Conservation (phyloP, 164 flowering plant genomes). For the Echeveria elegans region DNA sequence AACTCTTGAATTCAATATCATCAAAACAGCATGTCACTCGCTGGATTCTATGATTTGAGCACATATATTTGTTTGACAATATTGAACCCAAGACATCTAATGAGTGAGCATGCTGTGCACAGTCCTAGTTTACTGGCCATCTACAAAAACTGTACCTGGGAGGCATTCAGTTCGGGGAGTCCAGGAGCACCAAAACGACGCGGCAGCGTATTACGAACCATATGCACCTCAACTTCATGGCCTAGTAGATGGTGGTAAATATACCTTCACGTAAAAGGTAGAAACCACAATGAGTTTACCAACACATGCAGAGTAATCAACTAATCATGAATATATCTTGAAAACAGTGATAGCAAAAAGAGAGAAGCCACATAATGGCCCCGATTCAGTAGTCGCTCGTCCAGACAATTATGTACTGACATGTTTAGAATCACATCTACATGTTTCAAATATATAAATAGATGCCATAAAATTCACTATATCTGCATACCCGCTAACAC, state of each 20-base stretch:
- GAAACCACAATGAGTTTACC: background rate
- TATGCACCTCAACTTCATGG: constrained; percentile 96
- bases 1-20: background rate
- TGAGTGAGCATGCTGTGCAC: background rate
- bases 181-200: constrained; percentile 99
- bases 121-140: background rate
- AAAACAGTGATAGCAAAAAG: background rate
- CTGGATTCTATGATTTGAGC: background rate
- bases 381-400: background rate
- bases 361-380: background rate
- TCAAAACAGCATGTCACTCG: background rate
- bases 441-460: background rate
- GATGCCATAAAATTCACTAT: background rate
- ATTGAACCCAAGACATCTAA: background rate
- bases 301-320: background rate
- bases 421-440: background rate
- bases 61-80: background rate
- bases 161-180: constrained; percentile 97
- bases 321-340: background rate
- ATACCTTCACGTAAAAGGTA: constrained; percentile 38
- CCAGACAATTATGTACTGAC: background rate
- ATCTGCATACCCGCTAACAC: constrained; percentile 93
- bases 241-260: constrained; percentile 96
- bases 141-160: constrained; percentile 46
- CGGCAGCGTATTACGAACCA: constrained; percentile 89